Percentiles rank a stretch among this genome's conserved stretches.
Conservation (phyloP, 148 eudicot species). For the Chenopodium quinoa region DNA sequence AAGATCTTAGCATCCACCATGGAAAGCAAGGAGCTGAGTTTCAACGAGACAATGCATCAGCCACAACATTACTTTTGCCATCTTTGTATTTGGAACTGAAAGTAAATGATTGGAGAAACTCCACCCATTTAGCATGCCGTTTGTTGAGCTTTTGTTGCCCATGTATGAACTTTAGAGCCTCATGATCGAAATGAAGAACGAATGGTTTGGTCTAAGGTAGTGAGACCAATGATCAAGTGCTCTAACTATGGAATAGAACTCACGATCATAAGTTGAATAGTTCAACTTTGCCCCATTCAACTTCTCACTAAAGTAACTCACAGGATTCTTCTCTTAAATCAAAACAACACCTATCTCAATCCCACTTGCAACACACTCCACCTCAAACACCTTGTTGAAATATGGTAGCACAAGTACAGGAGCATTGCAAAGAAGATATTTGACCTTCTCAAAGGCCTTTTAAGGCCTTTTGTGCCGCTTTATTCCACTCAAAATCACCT, state of each 20-base stretch:
- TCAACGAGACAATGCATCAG: not conserved
- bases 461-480: too few relatives aligned
- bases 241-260: not conserved
- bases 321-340: too few relatives aligned
- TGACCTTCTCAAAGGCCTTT: too few relatives aligned
- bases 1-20: not conserved
- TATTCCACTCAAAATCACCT: too few relatives aligned
- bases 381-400: too few relatives aligned
- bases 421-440: too few relatives aligned
- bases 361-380: too few relatives aligned
- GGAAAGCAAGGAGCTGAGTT: not conserved
- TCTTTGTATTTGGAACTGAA: not conserved
- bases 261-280: not conserved
- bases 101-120: not conserved
- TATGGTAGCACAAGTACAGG: too few relatives aligned
- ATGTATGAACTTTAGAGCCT: not conserved
- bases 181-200: not conserved
- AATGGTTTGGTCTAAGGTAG: not conserved
- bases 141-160: not conserved
- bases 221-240: constrained; percentile 1
- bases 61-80: not conserved
- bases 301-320: not conserved
- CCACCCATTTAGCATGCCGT: constrained; percentile 10
- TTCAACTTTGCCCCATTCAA: not conserved
- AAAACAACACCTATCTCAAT: too few relatives aligned